Base-by-base conservation (phyloP, 2,329 filamentous ascomycete species). In the Mollisiaceae sp. region DNA sequence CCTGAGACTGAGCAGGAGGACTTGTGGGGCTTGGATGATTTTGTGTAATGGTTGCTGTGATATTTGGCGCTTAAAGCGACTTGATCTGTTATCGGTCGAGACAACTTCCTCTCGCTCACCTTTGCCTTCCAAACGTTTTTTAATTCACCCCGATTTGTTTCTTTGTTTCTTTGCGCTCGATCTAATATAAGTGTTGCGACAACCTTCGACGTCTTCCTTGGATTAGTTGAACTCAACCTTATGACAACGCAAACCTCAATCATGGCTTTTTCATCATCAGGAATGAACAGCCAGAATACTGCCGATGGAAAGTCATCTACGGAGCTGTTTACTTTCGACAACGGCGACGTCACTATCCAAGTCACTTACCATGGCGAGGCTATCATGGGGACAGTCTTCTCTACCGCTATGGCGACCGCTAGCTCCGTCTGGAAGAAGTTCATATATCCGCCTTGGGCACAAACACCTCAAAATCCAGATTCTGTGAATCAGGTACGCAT, bases 1-100 rank as follows among this genome's bases (percentile, higher is more conserved):
- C 66, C 66, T 8, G 57, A 64, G 41, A 55, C 59, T 2, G 57
- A 58, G 20, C 22, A 63, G 35, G 64, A 66, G 43, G 64, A 66
- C 12, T 32, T 68, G 15, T 55, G 54, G 55, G 35, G 39, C 9
- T 50, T 65, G 56, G 64, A 65, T 60, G 39, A 35, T 2, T 65
- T 65, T 50, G 64, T 60, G 5, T 64, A 43, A 43, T 43, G 14
- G 6, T 32, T 6, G 27, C 27, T 32, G 27, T 6, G 3, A 32
- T 32, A 32, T 32, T 32, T 32, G 27, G 27, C 27, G 6, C 27
- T 32, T 32, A 6, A 32, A 32, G 27, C 27, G 27, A 32, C 27
- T 32, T 32, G 6, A 32, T 32, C 27, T 32, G 27, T 32, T 32
- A 6, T 6, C 6, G 27, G 27, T 32, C 27, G 27, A 32, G 27